These are phyloP conservation scores for Pythium sp. DNA, from an alignment of 352 stramenopile species.

Conservation along the genomic window DNA sequence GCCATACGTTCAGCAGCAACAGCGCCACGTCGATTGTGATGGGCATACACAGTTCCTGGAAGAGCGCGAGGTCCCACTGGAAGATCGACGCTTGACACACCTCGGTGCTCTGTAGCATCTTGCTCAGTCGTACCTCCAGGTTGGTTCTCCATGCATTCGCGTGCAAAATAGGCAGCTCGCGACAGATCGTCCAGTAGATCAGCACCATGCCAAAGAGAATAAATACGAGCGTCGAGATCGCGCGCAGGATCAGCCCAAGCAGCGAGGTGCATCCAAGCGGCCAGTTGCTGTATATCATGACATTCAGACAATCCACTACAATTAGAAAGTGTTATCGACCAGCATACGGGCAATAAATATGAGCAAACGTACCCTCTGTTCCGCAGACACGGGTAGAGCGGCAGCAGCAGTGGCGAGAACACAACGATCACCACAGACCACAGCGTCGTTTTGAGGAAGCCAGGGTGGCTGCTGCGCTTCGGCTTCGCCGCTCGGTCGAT, in stretches of 20 bases:
- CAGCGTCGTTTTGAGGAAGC: slow-evolving; percentile 48
- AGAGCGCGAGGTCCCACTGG: slow-evolving; percentile 40
- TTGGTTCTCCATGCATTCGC: slow-evolving; percentile 33
- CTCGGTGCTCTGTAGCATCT: slow-evolving; percentile 30
- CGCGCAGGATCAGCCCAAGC: slow-evolving; percentile 39
- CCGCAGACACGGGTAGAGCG: slow-evolving; percentile 52
- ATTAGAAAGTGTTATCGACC: not conserved
- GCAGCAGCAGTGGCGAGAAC: slow-evolving; percentile 55
- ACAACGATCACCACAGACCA: slow-evolving; percentile 53
- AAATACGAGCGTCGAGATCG: slow-evolving; percentile 46
- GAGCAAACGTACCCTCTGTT: slow-evolving; percentile 41
- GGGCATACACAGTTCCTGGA: slow-evolving; percentile 58
- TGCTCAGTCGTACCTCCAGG: slow-evolving; percentile 35
- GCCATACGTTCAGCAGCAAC: slow-evolving; percentile 35
- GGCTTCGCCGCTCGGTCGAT: slow-evolving; percentile 13
- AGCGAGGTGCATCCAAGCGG: slow-evolving; percentile 62
- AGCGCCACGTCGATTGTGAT: slow-evolving; percentile 44
- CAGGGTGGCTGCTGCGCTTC: slow-evolving; percentile 8
- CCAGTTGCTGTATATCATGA: slow-evolving; percentile 47
- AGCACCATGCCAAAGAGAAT: slow-evolving; percentile 40
- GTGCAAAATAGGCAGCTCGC: slow-evolving; percentile 49
- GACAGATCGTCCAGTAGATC: slow-evolving; percentile 62
- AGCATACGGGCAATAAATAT: not conserved
- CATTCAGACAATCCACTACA: not conserved
- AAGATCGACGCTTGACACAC: slow-evolving; percentile 43